phyloP scores from a whole-genome alignment of 2,329 filamentous ascomycete genomes.

The Mycosphaerelloides madeirae region DNA sequence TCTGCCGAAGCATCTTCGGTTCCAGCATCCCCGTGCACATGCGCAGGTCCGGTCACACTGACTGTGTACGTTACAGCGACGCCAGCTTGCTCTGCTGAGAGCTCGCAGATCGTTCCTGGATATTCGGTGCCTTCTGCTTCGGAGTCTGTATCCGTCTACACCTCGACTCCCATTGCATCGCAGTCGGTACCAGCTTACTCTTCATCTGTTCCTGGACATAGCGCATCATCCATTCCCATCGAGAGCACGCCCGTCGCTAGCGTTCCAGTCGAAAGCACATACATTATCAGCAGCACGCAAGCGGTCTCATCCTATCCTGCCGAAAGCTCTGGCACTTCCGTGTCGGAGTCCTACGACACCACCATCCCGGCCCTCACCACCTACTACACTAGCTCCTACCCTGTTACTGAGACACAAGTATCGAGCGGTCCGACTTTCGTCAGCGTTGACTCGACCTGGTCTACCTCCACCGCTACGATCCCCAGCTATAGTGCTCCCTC shows the following conservation, averaged over 20 bases:
- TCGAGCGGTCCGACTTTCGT: constrained; percentile 11
- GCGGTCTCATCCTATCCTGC: constrained; percentile 5
- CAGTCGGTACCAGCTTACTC: not conserved
- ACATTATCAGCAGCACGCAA: constrained; percentile 2
- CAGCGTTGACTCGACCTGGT: constrained; percentile 9
- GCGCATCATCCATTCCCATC: not conserved
- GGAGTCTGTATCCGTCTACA: no score
- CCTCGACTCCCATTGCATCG: no score
- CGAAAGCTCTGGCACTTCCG: constrained; percentile 1
- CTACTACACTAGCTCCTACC: constrained; percentile 12
- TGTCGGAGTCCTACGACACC: not conserved
- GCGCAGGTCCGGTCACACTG: no score
- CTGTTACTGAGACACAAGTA: constrained; percentile 9
- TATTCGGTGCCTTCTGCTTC: not conserved
- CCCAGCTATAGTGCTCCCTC: not conserved
- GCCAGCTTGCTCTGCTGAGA: not conserved
- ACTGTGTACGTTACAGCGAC: not conserved
- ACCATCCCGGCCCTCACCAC: constrained; percentile 13
- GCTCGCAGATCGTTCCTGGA: not conserved
- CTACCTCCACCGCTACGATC: constrained; percentile 31
- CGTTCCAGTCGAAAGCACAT: constrained; percentile 5
- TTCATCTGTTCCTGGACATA: not conserved
- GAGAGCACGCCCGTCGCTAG: constrained; percentile 1
- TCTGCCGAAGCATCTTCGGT: not conserved
- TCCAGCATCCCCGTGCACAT: no score